These are phyloP conservation scores for Discostella pseudostelligera DNA, from an alignment of 108 stramenopile species.

Conservation along the genomic window DNA sequence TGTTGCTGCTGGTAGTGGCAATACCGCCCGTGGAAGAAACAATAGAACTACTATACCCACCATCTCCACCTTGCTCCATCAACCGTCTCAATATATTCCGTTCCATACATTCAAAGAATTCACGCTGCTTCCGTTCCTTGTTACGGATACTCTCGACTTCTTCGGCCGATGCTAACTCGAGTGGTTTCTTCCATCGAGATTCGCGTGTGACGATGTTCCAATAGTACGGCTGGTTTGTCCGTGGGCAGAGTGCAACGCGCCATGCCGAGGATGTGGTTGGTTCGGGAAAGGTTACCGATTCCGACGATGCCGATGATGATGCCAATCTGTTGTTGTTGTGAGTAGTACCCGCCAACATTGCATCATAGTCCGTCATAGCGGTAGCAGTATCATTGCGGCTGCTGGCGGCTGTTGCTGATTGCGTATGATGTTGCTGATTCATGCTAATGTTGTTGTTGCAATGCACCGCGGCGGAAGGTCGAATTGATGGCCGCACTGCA, in stretches of 20 bases:
- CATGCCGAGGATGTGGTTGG: conserved; percentile 34
- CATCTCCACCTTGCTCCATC: not conserved
- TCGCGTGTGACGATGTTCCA: conserved; percentile 87
- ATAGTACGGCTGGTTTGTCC: conserved; percentile 84
- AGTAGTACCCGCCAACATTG: not conserved
- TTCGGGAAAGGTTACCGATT: not conserved
- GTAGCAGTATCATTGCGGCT: not conserved
- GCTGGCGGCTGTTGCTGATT: not conserved
- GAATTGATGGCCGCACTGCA: not conserved
- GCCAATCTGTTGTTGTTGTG: not conserved
- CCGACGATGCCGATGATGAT: not conserved
- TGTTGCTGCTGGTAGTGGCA: conserved; percentile 6
- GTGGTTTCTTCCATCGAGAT: conserved; percentile 94
- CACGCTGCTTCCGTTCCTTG: conserved; percentile 72
- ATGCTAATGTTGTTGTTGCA: not conserved
- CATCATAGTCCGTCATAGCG: not conserved
- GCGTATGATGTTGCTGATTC: too few species aligned
- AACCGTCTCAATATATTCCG: conserved; percentile 68
- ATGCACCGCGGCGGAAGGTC: not conserved
- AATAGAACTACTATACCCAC: not conserved
- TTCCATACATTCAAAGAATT: conserved; percentile 91
- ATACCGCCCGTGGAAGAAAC: not conserved
- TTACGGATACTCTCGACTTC: conserved; percentile 62
- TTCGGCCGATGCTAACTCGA: conserved; percentile 62
- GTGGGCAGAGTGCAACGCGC: conserved; percentile 77